These are phyloP conservation scores for Citrus sp. DNA, from an alignment of 345 rosid genomes.

Conservation along the genomic window DNA sequence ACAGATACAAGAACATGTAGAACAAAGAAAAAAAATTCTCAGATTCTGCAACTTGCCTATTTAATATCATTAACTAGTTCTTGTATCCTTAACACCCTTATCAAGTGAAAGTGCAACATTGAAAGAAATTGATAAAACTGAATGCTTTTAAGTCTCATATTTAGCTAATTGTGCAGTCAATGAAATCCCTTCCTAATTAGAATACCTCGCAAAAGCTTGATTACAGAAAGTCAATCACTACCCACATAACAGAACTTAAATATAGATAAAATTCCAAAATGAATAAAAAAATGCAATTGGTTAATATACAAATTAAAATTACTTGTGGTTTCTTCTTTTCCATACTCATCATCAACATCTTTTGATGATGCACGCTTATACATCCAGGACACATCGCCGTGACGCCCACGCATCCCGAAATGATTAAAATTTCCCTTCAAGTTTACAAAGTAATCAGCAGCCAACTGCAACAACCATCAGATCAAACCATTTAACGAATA, in stretches of 20 bases:
- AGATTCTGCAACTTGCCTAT: constrained; percentile 2
- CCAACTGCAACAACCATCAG: constrained; percentile 17
- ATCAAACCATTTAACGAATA: neutral
- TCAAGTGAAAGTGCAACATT: neutral
- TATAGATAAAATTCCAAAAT: neutral
- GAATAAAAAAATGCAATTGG: neutral
- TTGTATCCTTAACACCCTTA: constrained; percentile 1
- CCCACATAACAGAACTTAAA: neutral
- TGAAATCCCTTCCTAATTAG: neutral
- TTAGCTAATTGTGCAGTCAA: neutral
- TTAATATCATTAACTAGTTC: neutral
- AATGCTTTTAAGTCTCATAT: neutral
- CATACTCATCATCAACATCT: constrained; percentile 41
- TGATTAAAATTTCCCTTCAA: constrained; percentile 12
- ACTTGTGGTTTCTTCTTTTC: constrained; percentile 60
- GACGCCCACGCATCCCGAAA: constrained; percentile 66
- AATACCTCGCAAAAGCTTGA: neutral
- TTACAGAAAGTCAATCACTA: neutral
- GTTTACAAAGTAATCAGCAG: constrained; percentile 13
- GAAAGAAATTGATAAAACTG: neutral
- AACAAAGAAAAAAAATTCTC: neutral
- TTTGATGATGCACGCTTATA: constrained; percentile 53
- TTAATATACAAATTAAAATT: neutral
- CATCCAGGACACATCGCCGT: constrained; percentile 35
- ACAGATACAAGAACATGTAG: neutral